Percentiles rank a stretch among this genome's conserved stretches.
Evolutionary conservation across 129 eudicot species (phyloP).

Genomic region (carrot (Daucus carota)): DNA sequence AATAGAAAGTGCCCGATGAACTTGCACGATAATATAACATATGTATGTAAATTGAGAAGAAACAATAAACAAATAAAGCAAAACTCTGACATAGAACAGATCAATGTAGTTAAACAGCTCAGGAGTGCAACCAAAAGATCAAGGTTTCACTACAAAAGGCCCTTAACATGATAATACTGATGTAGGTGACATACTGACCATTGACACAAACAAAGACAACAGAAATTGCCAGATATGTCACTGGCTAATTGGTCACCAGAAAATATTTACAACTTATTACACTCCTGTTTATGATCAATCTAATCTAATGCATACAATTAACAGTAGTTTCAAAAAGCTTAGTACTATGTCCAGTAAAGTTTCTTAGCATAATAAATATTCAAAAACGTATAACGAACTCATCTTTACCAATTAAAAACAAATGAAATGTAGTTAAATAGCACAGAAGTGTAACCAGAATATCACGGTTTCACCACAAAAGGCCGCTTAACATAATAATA

Average conservation of each 20-base stretch:
- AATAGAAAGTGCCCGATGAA: neutral
- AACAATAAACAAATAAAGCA: neutral
- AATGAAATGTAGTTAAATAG: slow-evolving; percentile 2
- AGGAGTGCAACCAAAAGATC: slow-evolving; percentile 1
- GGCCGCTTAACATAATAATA: neutral
- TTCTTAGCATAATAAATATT: neutral
- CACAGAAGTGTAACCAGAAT: neutral
- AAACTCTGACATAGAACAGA: neutral
- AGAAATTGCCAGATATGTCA: slow-evolving; percentile 21
- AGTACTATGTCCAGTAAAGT: neutral
- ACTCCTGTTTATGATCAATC: neutral
- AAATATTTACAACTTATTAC: neutral
- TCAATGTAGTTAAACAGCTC: slow-evolving; percentile 17
- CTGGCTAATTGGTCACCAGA: slow-evolving; percentile 45
- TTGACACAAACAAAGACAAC: slow-evolving; percentile 29
- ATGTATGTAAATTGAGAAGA: neutral
- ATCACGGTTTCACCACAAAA: neutral
- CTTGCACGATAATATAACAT: neutral
- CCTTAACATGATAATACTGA: neutral
- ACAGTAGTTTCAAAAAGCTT: neutral
- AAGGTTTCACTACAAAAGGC: neutral
- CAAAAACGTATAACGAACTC: neutral
- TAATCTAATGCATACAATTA: neutral
- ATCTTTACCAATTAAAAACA: neutral
- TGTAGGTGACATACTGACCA: slow-evolving; percentile 53